A percentile compares a stretch with the other conserved stretches of the same genome.
Conservation (phyloP, 768 basidiomycete species). For the Termitomyces sp. region DNA sequence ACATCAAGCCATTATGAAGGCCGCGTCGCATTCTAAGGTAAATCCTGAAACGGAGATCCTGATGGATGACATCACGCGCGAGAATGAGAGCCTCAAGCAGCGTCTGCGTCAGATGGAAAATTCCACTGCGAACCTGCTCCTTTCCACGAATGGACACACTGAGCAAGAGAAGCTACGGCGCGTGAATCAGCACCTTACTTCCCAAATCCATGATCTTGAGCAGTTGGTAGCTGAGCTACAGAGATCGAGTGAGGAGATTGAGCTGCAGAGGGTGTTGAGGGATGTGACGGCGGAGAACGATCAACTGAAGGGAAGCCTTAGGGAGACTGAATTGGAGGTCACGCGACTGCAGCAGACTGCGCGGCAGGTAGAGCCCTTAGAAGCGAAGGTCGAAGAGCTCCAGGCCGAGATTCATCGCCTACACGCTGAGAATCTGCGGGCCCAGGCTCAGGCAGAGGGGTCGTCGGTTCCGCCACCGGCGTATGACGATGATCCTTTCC, state of each 20-base stretch:
- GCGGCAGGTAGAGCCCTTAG: conserved; percentile 5
- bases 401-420: conserved; percentile 15
- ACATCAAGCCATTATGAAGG: conserved; percentile 27
- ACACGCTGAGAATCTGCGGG: conserved; percentile 8
- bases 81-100: conserved; percentile 36
- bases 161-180: conserved; percentile 29
- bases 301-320: conserved; percentile 29
- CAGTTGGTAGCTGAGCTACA: conserved; percentile 29
- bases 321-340: conserved; percentile 18
- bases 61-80: conserved; percentile 35
- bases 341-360: conserved; percentile 9
- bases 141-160: conserved; percentile 28
- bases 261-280: conserved; percentile 23
- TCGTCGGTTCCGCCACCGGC: conserved; percentile 16
- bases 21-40: conserved; percentile 17
- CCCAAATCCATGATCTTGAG: conserved; percentile 31
- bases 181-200: conserved; percentile 30
- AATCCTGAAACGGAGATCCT: conserved; percentile 34
- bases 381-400: conserved; percentile 12
- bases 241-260: conserved; percentile 23
- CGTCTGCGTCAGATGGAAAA: conserved; percentile 33
- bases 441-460: conserved; percentile 8
- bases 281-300: conserved; percentile 33
- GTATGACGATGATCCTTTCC: conserved; percentile 14
- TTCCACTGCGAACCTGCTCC: conserved; percentile 32